phyloP scores from a whole-genome alignment of 495 filamentous ascomycete genomes.

The Opeltia flavorubescens region DNA sequence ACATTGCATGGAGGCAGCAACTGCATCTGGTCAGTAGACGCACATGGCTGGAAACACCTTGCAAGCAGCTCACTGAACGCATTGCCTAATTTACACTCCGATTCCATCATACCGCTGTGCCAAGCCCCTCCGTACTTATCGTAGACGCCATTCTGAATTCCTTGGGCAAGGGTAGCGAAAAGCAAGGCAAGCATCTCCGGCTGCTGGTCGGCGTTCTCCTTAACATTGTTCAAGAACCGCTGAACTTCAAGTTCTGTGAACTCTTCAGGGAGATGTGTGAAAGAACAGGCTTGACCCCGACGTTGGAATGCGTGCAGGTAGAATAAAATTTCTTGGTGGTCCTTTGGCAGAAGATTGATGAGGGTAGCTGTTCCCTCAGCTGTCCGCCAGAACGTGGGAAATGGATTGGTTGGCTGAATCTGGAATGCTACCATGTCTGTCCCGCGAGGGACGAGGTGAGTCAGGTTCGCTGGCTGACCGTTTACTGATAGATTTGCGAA shows the following conservation, averaged over 20 bases:
- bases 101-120: conserved; percentile 23
- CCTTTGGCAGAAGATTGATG: conserved; percentile 21
- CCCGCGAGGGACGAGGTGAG: conserved; percentile 20
- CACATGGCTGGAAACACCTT: background rate
- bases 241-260: conserved; percentile 26
- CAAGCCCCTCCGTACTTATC: conserved; percentile 28
- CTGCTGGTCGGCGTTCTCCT: conserved; percentile 24
- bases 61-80: conserved; percentile 29
- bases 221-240: conserved; percentile 24
- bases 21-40: conserved; percentile 3
- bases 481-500: conserved; percentile 22
- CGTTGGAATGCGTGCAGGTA: conserved; percentile 27
- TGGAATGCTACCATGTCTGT: conserved; percentile 24
- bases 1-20: conserved; percentile 17
- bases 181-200: conserved; percentile 34
- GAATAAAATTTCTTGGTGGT: conserved; percentile 20
- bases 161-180: conserved; percentile 31
- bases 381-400: conserved; percentile 23
- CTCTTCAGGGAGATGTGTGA: conserved; percentile 30
- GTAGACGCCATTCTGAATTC: conserved; percentile 27
- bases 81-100: conserved; percentile 23
- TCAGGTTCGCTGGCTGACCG: conserved; percentile 15
- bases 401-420: conserved; percentile 19
- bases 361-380: conserved; percentile 19
- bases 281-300: conserved; percentile 27